A percentile compares a stretch with the other conserved stretches of the same genome.
Conservation (phyloP, 495 filamentous ascomycete species). For the Jackrogersella minutella region DNA sequence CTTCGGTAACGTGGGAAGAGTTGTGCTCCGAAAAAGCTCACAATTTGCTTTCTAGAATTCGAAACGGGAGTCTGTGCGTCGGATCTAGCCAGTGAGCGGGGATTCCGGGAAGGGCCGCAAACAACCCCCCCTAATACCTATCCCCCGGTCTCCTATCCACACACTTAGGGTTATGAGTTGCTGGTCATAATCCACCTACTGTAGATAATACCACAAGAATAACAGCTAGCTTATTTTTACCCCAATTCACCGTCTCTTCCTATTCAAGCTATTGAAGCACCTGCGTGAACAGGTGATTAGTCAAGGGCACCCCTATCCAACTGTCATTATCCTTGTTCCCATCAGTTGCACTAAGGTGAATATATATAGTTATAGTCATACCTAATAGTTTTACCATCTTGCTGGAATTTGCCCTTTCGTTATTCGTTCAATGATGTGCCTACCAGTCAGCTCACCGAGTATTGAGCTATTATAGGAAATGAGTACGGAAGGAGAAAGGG, state of each 20-base stretch:
- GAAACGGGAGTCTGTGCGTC: conserved; percentile 41
- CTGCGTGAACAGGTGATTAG: background rate
- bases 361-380: background rate
- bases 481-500: conserved; percentile 3
- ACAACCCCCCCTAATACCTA: conserved; percentile 25
- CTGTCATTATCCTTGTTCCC: background rate
- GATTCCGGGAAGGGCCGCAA: conserved; percentile 41
- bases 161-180: conserved; percentile 36
- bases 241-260: conserved; percentile 3
- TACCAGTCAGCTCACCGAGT: background rate
- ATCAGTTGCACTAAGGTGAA: background rate
- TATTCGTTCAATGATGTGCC: conserved; percentile 4
- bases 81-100: conserved; percentile 35
- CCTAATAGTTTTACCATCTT: background rate
- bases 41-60: conserved; percentile 28
- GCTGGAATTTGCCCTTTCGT: background rate
- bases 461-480: conserved; percentile 4
- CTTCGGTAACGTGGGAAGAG: conserved; percentile 27
- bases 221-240: conserved; percentile 15
- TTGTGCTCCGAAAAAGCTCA: conserved; percentile 25
- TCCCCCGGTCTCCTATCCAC: conserved; percentile 38
- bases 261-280: background rate
- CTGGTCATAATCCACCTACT: conserved; percentile 27
- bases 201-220: conserved; percentile 34
- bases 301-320: background rate